Base-by-base conservation (phyloP, 108 stramenopile genomes). In the Nitzschia palea region DNA sequence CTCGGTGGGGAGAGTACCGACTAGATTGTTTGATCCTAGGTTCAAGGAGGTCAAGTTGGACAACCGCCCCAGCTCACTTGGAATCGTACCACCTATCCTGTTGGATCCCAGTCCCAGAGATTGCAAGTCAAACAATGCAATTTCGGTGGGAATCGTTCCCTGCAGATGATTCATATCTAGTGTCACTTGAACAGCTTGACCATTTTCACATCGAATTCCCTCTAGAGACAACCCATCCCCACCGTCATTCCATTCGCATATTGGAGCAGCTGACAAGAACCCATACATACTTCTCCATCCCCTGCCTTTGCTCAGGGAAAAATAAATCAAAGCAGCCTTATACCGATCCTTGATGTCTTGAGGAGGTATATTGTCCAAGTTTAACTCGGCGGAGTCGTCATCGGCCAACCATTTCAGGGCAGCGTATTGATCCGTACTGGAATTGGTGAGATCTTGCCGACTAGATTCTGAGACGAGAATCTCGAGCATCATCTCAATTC, bases 261-360 rank as follows among this genome's bases (percentile, higher is more conserved):
- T 55, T 2, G 33, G 40, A 1, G 10, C 20, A 1, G 37, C 52
- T 14, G 65, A 44, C 28, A 70, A 27, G 30, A 70, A 70, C 4
- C 9, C 10, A 60, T 50, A 35, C n/a, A 31, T 12, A 20, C 50
- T 8, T 3, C 37, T 45, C 68, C 68, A 70, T 0, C 28, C 68
- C 20, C 37, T 44, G 14, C 82, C 82, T 28, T 65, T 58, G 31
- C 9, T 60, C 14, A 74, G 67, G 5, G 82, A 26, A 60, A 71
- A 83, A 65, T 69, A 83, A 18, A 80, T 30, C 12, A 80, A 64
- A 0, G 68, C 51, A 18, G 74, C 58, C 17, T 44, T 67, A 62
- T 77, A 83, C 62, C 81, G 54, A 37, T 62, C 67, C 2, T 27
- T 33, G 2, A 45, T 44, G 18, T 56, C 31, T 22, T 18, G 17